Evolutionary conservation across 345 rosid species (phyloP), one percentile per base, ranked within the genome.

Genomic region (Xanthoceras sorbifolium): DNA sequence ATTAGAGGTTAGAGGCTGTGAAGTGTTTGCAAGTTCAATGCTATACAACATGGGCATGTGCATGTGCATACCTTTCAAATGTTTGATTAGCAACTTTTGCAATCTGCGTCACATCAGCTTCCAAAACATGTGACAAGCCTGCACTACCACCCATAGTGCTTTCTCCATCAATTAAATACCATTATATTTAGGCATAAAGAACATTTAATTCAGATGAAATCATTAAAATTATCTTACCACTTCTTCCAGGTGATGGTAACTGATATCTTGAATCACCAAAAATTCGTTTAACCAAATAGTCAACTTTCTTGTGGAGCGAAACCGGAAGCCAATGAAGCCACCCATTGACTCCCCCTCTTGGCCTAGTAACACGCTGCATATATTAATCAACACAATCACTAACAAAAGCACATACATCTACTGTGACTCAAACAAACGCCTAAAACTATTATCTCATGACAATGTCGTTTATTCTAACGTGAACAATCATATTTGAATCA

Each of bases 261-360:
- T 22, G 75, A 74, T 77, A 70, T 59, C 71, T 73, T 9, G 84
- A 80, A 77, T 74, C 73, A 63, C 73, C 81, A 67, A 73, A 86
- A 31, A 93, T 29, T 78, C 57, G 77, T 40, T 81, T 84, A 23
- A 88, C 32, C 8, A 88, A 65, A 71, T 69, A 64, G 29, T 78
- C 77, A 38, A 89, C 36, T 34, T 75, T 86, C 69, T 87, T 86
- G 88, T 84, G 92, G 20, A 93, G n/a, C 42, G 88, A 88, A 80
- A 96, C 85, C 20, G 93, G 93, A 78, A 96, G 89, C 94, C 96
- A 95, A 28, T 85, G 90, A 74, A 95, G 86, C 93, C 91, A 95
- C 31, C 85, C 81, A 76, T 86, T 88, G 76, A 93, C 81, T 75
- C 97, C 93, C 44, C 93, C 89, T 81, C 91, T 88, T 36, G 98